Conservation (phyloP, 1,284 basidiomycete species). For the Vanrija sp. region DNA sequence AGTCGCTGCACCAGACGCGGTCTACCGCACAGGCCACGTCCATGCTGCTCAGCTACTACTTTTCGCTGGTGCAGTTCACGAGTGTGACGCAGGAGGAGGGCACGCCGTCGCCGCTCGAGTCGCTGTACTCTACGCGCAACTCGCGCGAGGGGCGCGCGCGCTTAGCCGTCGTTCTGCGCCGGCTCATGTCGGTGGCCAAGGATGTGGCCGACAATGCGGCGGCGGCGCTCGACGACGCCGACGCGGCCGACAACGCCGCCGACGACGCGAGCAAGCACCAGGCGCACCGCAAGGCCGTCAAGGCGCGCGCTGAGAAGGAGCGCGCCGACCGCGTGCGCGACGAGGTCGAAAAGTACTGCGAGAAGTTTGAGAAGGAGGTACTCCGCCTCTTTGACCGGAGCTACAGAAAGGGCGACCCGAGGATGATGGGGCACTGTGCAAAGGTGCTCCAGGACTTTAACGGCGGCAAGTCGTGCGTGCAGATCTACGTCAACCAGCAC, state of each 20-base stretch:
- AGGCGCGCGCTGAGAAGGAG: constrained; percentile 40
- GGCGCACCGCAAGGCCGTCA: constrained; percentile 4
- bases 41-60: constrained; percentile 92
- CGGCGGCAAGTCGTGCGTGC: constrained; percentile 91
- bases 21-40: constrained; percentile 90
- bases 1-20: constrained; percentile 86
- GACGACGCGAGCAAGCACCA: constrained; percentile 8
- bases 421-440: constrained; percentile 99
- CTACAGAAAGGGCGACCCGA: constrained; percentile 93
- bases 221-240: constrained; percentile 61
- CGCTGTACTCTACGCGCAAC: constrained; percentile 57
- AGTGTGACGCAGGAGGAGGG: constrained; percentile 53
- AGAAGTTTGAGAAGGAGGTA: constrained; percentile 99
- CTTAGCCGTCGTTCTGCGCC: constrained; percentile 82
- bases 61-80: constrained; percentile 83
- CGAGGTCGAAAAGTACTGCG: constrained; percentile 82
- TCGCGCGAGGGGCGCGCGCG: constrained; percentile 72
- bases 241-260: constrained; percentile 18
- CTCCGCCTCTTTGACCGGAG: constrained; percentile 90
- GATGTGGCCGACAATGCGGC: constrained; percentile 55
- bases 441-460: constrained; percentile 97
- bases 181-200: constrained; percentile 82
- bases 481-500: constrained; percentile 99
- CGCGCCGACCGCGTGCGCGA: constrained; percentile 55
- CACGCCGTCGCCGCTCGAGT: constrained; percentile 40